Base-by-base conservation (phyloP, 23 red algal genomes). In the Pyropia yezoensis region DNA sequence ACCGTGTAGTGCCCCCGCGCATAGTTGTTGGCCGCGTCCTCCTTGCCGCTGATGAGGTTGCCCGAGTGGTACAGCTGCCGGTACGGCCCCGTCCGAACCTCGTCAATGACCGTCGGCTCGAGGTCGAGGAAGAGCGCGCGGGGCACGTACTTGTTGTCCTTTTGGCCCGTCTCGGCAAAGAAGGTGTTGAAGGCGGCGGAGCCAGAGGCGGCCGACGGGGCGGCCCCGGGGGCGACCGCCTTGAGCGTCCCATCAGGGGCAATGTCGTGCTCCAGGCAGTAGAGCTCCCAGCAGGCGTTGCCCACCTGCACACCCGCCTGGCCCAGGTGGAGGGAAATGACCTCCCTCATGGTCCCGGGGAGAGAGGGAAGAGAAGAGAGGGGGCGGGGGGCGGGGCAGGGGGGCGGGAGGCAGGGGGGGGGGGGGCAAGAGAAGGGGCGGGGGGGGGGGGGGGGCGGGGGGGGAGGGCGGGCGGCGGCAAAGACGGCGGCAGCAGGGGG, bases 1-100 rank as follows among this genome's bases (percentile, higher is more conserved):
- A 79, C 73, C 25, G 94, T 98, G 78, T 98, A 98, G 58, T 98
- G 94, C 26, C 94, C 94, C 19, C 94, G 82, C 12, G 94, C 94
- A 39, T 98, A 98, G 55, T 98, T 98, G 70, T 98, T 98, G 4
- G 94, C 94, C 32, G 94, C 94, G 59, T 98, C 94, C 63, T 98
- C 94, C 45, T 89, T 89, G 21, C 85, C 85, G 59, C 68, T 86
- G 73, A 98, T 98, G 49, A 98, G 73, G 66, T 98, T 87, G 54
- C 87, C 86, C 16, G 94, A 86, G 57, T 98, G 86, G 73, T 98
- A 98, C 19, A 98, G 70, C 25, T 88, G 59, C 14, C 75, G 70
- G 64, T 82, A 98, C 13, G 80, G 52, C 20, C 94, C 94, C 20
- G 74, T 83, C 24, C 94, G 94, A 15, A 98, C 94, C 69, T 98